A percentile compares a stretch with the other conserved stretches of the same genome.
phyloP scores from a whole-genome alignment of 2,329 filamentous ascomycete species.

The Ophiostoma ips region DNA sequence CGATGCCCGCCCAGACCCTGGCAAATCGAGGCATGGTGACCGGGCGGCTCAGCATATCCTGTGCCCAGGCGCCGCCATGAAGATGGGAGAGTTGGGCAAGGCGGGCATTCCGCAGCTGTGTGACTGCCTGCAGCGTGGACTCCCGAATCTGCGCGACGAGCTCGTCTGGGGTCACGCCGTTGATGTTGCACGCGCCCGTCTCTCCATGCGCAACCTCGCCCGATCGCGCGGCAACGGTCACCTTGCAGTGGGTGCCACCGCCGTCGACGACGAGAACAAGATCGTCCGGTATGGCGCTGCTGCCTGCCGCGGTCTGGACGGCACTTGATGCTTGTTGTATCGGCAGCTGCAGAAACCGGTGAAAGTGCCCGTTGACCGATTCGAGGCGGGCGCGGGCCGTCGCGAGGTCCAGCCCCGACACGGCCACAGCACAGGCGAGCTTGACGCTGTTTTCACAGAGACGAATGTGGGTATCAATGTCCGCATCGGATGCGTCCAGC shows the following conservation, averaged over 20 bases:
- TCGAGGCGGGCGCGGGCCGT: slow-evolving; percentile 2
- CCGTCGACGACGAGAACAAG: slow-evolving; percentile 8
- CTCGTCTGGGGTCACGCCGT: slow-evolving; percentile 2
- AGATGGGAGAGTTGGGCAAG: too few species aligned
- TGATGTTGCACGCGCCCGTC: slow-evolving; percentile 7
- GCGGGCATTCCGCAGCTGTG: not conserved
- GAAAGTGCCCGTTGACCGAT: slow-evolving; percentile 1
- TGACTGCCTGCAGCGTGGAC: slow-evolving; percentile 1
- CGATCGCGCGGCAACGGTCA: slow-evolving; percentile 2
- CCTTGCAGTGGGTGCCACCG: slow-evolving; percentile 7
- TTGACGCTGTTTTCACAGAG: slow-evolving; percentile 5
- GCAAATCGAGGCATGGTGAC: slow-evolving; percentile 1
- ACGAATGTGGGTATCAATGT: slow-evolving; percentile 6
- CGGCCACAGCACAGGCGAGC: slow-evolving; percentile 8
- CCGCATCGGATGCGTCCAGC: not conserved
- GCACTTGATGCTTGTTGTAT: not conserved
- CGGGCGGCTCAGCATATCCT: too few species aligned
- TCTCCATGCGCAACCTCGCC: slow-evolving; percentile 3
- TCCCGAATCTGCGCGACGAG: slow-evolving; percentile 3
- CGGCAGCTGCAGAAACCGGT: slow-evolving; percentile 1
- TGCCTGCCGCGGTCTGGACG: not conserved
- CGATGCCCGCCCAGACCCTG: slow-evolving; percentile 7
- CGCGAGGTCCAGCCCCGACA: slow-evolving; percentile 5
- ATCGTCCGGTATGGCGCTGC: not conserved
- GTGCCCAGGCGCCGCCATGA: too few species aligned